phyloP scores from a whole-genome alignment of 352 stramenopile species.

The Globisporangium perplexum region DNA sequence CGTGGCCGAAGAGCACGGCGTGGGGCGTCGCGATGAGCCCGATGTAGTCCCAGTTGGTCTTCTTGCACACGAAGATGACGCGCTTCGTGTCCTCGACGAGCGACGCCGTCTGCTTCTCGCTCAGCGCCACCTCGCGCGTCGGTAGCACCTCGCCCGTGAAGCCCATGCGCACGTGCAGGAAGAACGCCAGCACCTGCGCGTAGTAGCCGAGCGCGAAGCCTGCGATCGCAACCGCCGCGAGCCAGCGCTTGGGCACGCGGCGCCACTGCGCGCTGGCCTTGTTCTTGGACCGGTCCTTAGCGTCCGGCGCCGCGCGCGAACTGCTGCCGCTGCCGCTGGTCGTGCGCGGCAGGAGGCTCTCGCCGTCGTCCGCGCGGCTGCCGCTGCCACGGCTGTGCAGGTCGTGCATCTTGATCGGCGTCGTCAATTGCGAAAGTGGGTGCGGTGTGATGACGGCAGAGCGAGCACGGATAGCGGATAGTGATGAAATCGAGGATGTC shows the following conservation, averaged over 20 bases:
- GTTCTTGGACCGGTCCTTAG: constrained; percentile 12
- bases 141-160: constrained; percentile 47
- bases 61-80: constrained; percentile 65
- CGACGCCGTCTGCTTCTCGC: constrained; percentile 38
- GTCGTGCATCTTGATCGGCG: background rate
- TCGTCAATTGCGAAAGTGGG: background rate
- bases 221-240: constrained; percentile 15
- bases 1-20: constrained; percentile 58
- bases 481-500: background rate
- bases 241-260: constrained; percentile 11
- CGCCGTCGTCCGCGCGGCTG: background rate
- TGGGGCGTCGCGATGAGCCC: constrained; percentile 61
- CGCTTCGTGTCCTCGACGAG: constrained; percentile 52
- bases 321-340: background rate
- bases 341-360: constrained; percentile 8
- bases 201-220: constrained; percentile 64
- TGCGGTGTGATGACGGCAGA: background rate
- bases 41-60: constrained; percentile 78
- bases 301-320: constrained; percentile 4
- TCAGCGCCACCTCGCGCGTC: constrained; percentile 32
- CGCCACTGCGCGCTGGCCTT: background rate
- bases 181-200: constrained; percentile 61
- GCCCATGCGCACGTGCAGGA: constrained; percentile 49
- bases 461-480: no score
- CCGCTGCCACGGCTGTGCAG: background rate